phyloP scores from a whole-genome alignment of 2,329 filamentous ascomycete species.

The Colletotrichum kahawae region DNA sequence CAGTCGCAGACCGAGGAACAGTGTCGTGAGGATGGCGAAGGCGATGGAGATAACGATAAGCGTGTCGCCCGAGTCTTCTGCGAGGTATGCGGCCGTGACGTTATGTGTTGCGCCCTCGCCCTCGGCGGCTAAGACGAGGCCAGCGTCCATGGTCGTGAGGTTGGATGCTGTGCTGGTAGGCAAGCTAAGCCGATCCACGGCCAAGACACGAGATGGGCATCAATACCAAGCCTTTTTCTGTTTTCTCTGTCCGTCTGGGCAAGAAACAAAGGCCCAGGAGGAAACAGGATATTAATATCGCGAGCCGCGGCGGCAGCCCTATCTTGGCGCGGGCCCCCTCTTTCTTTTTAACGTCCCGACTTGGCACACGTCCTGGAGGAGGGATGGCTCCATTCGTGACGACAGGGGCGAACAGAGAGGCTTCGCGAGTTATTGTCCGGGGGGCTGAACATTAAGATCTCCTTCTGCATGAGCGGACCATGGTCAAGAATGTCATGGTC shows the following conservation, averaged over 20 bases:
- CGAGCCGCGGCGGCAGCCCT: not conserved
- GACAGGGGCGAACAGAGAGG: not conserved
- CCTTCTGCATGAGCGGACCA: not conserved
- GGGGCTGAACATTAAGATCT: not conserved
- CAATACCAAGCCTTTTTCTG: not conserved
- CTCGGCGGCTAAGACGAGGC: not conserved
- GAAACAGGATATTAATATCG: not conserved
- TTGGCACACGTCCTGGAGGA: not conserved
- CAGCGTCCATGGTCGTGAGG: not conserved
- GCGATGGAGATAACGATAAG: conserved; percentile 26
- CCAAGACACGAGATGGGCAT: conserved; percentile 13
- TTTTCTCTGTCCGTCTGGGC: not conserved
- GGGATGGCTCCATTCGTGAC: not conserved
- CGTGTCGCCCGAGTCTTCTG: conserved; percentile 9
- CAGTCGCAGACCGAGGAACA: conserved; percentile 10
- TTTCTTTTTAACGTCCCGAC: conserved; percentile 6
- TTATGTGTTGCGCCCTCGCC: not conserved
- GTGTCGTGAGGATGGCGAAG: conserved; percentile 10
- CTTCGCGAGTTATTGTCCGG: not conserved
- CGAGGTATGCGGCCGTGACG: conserved; percentile 8
- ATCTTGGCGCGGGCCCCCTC: conserved; percentile 5
- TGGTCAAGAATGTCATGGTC: not conserved
- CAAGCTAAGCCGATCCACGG: conserved; percentile 15
- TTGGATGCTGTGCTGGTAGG: not conserved
- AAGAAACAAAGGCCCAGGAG: not conserved